Evolutionary conservation across 345 rosid species (phyloP), one percentile per base, ranked within the genome.

Genomic region (Syzygium aromaticum): DNA sequence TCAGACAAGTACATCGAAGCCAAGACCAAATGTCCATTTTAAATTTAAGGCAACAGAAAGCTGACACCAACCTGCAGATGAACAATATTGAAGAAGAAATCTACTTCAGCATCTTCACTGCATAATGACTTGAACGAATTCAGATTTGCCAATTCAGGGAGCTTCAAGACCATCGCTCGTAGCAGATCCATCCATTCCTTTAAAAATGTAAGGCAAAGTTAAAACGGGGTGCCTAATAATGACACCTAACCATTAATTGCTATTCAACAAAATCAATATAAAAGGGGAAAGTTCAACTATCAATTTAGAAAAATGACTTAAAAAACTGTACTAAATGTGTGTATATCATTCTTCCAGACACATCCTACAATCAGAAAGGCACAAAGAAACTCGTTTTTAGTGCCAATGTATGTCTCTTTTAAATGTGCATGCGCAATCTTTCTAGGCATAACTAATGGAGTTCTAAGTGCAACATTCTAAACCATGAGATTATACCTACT

Each of bases 141-240:
- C 88, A 98, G 93, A 89, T 94, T 87, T 80, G 88, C 92, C 67
- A 95, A 89, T 86, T 90, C 94, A 46, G 98, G 99, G 86, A 98
- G 95, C 89, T 95, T 95, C 90, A 91, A 89, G 86, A 93, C 96
- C 96, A 96, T 95, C 54, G 91, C 94, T 64, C 96, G 94, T 86
- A 96, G 89, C 89, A 98, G 89, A 86, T 94, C 97, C 92, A 96
- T 92, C 99, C 98, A 95, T 86, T 94, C 99, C 99, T 97, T 95
- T 54, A 85, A 87, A 59, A 89, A 90, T 86, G 52, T 23, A n/a
- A 77, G 86, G 88, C 84, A 46, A 87, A 88, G 63, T 73, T 73
- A 73, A 38, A 73, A 49, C 25, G 4, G 49, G 80, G 25, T 38
- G 49, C 49, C 80, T 73, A 73, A 33, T 73, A 73, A 33, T 38